phyloP scores from a whole-genome alignment of 192 early-diverging fungal species.

The Mortierella hygrophila region DNA sequence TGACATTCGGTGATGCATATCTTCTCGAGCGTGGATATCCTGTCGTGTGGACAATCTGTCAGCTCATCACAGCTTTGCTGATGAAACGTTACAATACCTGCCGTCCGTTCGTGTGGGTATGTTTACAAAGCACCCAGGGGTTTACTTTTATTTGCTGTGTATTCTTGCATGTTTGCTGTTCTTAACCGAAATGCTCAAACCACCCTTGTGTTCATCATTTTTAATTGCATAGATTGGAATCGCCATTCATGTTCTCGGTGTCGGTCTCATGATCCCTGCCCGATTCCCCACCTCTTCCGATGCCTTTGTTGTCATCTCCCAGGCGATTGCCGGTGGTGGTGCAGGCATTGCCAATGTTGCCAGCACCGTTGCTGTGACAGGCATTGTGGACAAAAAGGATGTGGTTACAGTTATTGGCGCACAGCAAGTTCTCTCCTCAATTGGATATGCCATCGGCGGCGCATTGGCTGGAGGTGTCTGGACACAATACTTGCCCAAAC shows the following conservation, averaged over 20 bases:
- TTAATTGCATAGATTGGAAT: constrained; percentile 9
- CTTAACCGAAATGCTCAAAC: neutral
- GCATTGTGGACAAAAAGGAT: constrained; percentile 17
- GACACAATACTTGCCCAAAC: constrained; percentile 12
- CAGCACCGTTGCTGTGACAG: constrained; percentile 12
- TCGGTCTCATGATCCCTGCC: constrained; percentile 22
- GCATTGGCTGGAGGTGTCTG: neutral
- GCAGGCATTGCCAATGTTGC: constrained; percentile 23
- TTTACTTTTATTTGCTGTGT: neutral
- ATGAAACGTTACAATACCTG: constrained; percentile 25
- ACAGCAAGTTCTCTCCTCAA: constrained; percentile 18
- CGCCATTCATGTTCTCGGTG: constrained; percentile 13
- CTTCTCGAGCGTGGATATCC: constrained; percentile 19
- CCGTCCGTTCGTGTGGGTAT: constrained; percentile 20
- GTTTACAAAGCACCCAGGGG: neutral
- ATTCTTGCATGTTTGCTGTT: neutral
- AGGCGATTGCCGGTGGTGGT: constrained; percentile 11
- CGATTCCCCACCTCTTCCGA: constrained; percentile 6
- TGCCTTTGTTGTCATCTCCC: constrained; percentile 22
- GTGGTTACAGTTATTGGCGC: constrained; percentile 16
- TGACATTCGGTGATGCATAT: neutral
- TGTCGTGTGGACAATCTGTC: constrained; percentile 16
- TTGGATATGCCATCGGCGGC: constrained; percentile 20
- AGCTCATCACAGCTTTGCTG: constrained; percentile 17
- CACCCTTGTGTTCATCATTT: neutral